phyloP scores from a whole-genome alignment of 805 yeast species.

The Saccharomycopsis sp. region DNA sequence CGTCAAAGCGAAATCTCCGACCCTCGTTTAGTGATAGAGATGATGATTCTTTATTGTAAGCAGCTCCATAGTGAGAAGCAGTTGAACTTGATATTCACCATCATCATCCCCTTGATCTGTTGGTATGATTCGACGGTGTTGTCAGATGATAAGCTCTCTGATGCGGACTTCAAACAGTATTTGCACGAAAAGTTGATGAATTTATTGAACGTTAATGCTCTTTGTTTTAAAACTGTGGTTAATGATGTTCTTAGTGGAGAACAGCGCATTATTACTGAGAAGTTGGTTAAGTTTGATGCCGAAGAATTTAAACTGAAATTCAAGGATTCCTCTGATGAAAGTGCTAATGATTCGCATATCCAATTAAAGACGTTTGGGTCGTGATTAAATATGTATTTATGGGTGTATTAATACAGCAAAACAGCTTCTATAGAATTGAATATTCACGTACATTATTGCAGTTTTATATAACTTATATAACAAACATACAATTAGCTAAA shows the following conservation, averaged over 20 bases:
- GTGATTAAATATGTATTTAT: too few relatives aligned
- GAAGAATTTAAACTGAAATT: constrained; percentile 7
- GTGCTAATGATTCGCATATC: constrained; percentile 12
- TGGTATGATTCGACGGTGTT: constrained; percentile 26
- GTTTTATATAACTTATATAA: neutral
- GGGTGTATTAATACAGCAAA: too few relatives aligned
- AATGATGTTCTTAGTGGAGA: constrained; percentile 31
- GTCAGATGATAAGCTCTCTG: constrained; percentile 14
- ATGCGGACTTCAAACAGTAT: constrained; percentile 30
- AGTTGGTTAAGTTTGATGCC: constrained; percentile 17
- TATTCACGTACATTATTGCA: too few relatives aligned
- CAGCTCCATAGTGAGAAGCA: constrained; percentile 28
- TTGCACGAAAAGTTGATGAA: constrained; percentile 42
- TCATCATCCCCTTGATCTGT: constrained; percentile 31
- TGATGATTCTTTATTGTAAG: constrained; percentile 41
- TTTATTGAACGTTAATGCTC: constrained; percentile 39
- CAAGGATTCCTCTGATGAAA: neutral
- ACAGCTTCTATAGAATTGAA: too few relatives aligned
- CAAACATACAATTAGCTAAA: neutral
- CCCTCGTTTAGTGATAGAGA: constrained; percentile 41
- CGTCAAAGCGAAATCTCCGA: constrained; percentile 26
- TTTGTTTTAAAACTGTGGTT: constrained; percentile 43
- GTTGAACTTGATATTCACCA: constrained; percentile 25
- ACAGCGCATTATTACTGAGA: constrained; percentile 31
- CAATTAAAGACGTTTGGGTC: constrained; percentile 18